Conservation (phyloP, 2,329 filamentous ascomycete genomes). For the Fusarium cicatricum region DNA sequence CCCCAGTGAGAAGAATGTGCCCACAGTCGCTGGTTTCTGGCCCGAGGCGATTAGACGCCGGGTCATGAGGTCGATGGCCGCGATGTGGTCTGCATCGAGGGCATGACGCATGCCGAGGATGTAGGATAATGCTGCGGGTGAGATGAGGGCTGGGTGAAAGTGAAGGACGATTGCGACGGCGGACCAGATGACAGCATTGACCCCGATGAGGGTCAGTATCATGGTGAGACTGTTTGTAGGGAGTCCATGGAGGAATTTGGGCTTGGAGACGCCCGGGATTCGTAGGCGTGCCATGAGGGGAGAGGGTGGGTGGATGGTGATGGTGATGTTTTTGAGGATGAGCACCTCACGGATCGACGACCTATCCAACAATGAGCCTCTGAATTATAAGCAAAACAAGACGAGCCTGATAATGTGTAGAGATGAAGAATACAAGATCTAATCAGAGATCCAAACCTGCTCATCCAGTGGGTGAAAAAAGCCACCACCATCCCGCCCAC, state of each 20-base stretch:
- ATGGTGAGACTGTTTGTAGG: constrained; percentile 53
- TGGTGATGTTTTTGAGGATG: constrained; percentile 1
- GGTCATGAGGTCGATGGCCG: constrained; percentile 94
- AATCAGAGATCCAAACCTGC: no score
- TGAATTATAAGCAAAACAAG: background rate
- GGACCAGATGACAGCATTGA: constrained; percentile 66
- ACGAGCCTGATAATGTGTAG: no score
- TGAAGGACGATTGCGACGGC: constrained; percentile 61
- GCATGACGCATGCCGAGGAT: constrained; percentile 91
- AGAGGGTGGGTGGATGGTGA: constrained; percentile 23
- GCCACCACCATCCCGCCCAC: background rate
- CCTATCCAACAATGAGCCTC: background rate
- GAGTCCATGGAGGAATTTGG: constrained; percentile 44
- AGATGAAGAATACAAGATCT: no score
- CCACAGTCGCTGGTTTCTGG: constrained; percentile 87
- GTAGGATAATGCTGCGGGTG: constrained; percentile 85
- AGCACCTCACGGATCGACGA: background rate
- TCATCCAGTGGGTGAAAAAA: no score
- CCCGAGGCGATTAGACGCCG: constrained; percentile 85
- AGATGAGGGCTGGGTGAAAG: constrained; percentile 70
- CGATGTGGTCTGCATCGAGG: constrained; percentile 92
- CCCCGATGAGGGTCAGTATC: constrained; percentile 58
- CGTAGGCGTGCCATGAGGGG: constrained; percentile 25
- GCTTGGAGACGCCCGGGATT: constrained; percentile 32
- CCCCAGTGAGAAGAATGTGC: constrained; percentile 92